Percentiles rank a stretch among this genome's conserved stretches.
Conservation (phyloP, 306 rosid species). For the Gastrolobium villosum region DNA sequence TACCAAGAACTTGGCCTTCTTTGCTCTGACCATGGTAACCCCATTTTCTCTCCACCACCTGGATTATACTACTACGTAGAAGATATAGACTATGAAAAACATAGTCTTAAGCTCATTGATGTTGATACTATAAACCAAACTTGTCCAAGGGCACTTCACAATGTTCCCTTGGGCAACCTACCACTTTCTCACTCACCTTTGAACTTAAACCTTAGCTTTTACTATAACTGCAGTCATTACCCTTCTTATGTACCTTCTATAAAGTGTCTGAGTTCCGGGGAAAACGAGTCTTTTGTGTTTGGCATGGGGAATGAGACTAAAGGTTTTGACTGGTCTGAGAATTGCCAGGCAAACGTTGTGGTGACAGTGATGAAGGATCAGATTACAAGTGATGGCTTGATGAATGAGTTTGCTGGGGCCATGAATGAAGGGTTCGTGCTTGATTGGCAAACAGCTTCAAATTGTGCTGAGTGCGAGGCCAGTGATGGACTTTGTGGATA, state of each 20-base stretch:
- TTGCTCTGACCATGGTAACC: background rate
- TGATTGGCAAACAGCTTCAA: constrained; percentile 40
- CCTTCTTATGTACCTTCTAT: constrained; percentile 43
- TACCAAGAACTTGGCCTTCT: constrained; percentile 43
- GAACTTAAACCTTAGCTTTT: constrained; percentile 47
- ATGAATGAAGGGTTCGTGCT: constrained; percentile 55
- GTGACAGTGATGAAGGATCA: constrained; percentile 54
- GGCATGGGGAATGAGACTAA: constrained; percentile 41
- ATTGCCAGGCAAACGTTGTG: constrained; percentile 35
- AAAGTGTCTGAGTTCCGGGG: constrained; percentile 40
- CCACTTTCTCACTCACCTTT: constrained; percentile 49
- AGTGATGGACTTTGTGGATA: constrained; percentile 53
- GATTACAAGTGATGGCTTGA: constrained; percentile 40
- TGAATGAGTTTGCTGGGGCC: constrained; percentile 47
- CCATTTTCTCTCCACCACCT: background rate
- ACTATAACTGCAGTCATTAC: constrained; percentile 51
- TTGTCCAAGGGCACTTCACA: constrained; percentile 56
- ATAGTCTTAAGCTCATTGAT: constrained; percentile 48
- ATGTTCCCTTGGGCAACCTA: constrained; percentile 38
- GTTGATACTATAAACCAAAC: constrained; percentile 37
- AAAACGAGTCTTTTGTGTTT: constrained; percentile 50
- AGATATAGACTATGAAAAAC: constrained; percentile 28
- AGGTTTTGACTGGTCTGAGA: constrained; percentile 48
- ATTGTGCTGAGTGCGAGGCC: constrained; percentile 48
- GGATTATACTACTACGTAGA: constrained; percentile 33